Evolutionary conservation across 2,329 filamentous ascomycete genomes (phyloP).

Genomic region (Myriosclerotinia scirpicola): DNA sequence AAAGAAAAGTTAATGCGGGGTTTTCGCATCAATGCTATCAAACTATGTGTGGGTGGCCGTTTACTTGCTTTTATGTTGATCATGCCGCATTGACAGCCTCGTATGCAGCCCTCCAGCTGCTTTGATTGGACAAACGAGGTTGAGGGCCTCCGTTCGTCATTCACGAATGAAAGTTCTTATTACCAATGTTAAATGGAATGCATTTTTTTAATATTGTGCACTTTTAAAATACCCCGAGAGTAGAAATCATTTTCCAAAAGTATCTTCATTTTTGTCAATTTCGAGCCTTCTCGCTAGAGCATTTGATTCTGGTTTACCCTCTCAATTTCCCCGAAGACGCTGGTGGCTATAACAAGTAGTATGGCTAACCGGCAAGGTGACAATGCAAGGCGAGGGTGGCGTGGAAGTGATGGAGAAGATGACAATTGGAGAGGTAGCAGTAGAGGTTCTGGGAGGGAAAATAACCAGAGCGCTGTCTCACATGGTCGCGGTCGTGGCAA

Average conservation of each 20-base stretch:
- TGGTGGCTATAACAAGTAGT: neutral
- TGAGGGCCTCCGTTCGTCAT: neutral
- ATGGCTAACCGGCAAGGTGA: neutral
- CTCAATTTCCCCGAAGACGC: neutral
- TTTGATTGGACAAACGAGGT: neutral
- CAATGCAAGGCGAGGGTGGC: neutral
- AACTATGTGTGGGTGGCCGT: too few species aligned
- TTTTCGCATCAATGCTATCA: neutral
- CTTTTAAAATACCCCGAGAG: neutral
- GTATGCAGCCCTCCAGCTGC: slow-evolving; percentile 1
- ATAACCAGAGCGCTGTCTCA: neutral
- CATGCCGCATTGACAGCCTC: neutral
- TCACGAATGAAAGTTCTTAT: neutral
- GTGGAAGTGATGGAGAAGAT: neutral
- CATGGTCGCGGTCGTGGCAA: neutral
- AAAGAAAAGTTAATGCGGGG: neutral
- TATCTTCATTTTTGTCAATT: neutral
- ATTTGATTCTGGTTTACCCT: neutral
- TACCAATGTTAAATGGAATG: neutral
- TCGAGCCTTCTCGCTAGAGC: neutral
- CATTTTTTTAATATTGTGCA: neutral
- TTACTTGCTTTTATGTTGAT: too few species aligned
- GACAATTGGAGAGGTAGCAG: neutral
- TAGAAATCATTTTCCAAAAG: neutral
- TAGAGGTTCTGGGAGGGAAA: neutral